These are phyloP conservation scores for Amborella trichopoda DNA, from an alignment of 164 flowering plant genomes.

Conservation along the genomic window DNA sequence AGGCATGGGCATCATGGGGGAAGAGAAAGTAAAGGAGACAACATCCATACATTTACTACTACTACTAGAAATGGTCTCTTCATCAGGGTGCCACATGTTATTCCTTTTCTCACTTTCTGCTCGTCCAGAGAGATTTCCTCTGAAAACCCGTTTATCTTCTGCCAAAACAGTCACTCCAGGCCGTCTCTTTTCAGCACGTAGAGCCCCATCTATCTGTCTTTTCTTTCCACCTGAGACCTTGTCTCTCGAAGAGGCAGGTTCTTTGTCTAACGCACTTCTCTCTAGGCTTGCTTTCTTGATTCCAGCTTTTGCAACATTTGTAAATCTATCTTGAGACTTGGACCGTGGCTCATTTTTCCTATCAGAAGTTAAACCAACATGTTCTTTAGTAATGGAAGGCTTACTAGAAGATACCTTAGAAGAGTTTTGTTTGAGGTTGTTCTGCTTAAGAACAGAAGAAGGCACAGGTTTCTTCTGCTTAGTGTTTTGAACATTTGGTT, in stretches of 20 bases:
- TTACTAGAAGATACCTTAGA: no score
- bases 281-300: conserved; percentile 34
- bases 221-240: conserved; percentile 51
- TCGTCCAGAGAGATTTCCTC: no score
- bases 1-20: conserved; percentile 45
- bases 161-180: conserved; percentile 12
- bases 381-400: no score
- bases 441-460: conserved; percentile 56
- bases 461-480: conserved; percentile 27
- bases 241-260: conserved; percentile 15
- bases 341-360: no score
- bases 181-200: conserved; percentile 20
- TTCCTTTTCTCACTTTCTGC: no score
- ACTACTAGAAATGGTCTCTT: conserved; percentile 4
- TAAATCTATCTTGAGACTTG: conserved; percentile 20
- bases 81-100: not conserved
- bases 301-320: conserved; percentile 29
- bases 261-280: conserved; percentile 24
- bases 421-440: conserved; percentile 83
- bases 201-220: conserved; percentile 32
- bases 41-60: conserved; percentile 61
- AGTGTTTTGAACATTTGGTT: conserved; percentile 26
- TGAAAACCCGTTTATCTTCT: no score
- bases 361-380: no score
- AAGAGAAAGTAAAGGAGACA: conserved; percentile 86